Conservation (phyloP, 116 monocot species). For the Papilionanthe hybrid region DNA sequence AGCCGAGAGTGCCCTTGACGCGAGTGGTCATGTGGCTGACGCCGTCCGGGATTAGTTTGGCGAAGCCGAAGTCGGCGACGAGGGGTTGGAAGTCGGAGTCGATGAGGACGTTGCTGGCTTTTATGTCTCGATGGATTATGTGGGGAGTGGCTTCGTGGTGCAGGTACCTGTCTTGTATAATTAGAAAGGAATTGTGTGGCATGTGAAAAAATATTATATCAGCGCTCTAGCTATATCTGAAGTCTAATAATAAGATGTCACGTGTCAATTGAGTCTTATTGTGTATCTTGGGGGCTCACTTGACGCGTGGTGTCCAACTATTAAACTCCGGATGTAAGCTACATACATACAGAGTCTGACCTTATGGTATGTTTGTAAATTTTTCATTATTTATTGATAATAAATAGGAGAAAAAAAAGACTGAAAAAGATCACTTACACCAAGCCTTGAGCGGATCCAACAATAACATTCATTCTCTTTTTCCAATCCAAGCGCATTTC, state of each 20-base stretch:
- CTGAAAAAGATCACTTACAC: conserved; percentile 6
- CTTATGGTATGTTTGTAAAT: too few relatives aligned
- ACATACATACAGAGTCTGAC: too few relatives aligned
- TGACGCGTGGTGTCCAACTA: too few relatives aligned
- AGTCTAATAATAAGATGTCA: too few relatives aligned
- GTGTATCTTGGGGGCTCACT: too few relatives aligned
- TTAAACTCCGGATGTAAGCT: too few relatives aligned
- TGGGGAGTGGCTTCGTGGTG: conserved; percentile 37
- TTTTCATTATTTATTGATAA: too few relatives aligned
- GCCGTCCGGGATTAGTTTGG: conserved; percentile 43
- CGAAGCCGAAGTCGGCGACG: conserved; percentile 51
- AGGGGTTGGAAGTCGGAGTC: conserved; percentile 41
- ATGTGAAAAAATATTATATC: too few relatives aligned
- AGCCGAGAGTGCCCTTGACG: conserved; percentile 37
- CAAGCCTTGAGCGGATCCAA: conserved; percentile 20
- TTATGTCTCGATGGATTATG: conserved; percentile 47
- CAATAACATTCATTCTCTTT: conserved; percentile 17
- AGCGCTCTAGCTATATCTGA: too few relatives aligned
- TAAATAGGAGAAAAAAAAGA: too few relatives aligned
- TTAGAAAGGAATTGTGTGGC: too few relatives aligned
- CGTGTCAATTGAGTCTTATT: too few relatives aligned
- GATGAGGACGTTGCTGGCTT: conserved; percentile 51
- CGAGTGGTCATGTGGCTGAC: conserved; percentile 42
- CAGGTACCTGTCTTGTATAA: conserved; percentile 14
- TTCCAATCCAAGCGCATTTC: conserved; percentile 23